Conservation (phyloP, 2,329 filamentous ascomycete genomes). For the Ramichloridium luteum region DNA sequence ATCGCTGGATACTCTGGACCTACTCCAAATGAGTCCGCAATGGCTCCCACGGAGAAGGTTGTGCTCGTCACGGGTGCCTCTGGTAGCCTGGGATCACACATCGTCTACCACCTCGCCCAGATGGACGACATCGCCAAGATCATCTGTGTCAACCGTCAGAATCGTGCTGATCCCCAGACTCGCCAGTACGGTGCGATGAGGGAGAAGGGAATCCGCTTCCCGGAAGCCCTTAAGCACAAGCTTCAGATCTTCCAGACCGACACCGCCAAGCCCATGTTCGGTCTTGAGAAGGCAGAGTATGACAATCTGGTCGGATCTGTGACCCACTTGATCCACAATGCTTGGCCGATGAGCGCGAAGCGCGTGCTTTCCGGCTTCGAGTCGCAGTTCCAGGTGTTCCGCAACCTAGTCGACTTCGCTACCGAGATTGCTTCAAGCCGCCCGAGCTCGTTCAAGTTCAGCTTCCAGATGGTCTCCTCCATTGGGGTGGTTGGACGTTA, state of each 20-base stretch:
- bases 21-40: too few species aligned
- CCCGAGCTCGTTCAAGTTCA: conserved; percentile 15
- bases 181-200: conserved; percentile 28
- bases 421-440: conserved; percentile 18
- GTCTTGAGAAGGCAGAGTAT: conserved; percentile 33
- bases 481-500: conserved; percentile 30
- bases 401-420: conserved; percentile 38
- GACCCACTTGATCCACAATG: conserved; percentile 44
- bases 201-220: conserved; percentile 12
- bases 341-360: conserved; percentile 45
- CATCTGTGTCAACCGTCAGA: conserved; percentile 37
- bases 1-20: too few species aligned
- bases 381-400: conserved; percentile 39
- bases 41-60: too few species aligned
- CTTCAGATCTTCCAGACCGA: conserved; percentile 39
- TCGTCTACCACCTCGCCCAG: conserved; percentile 22
- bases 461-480: conserved; percentile 33
- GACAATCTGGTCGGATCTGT: conserved; percentile 25
- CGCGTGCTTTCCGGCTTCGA: conserved; percentile 39
- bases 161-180: conserved; percentile 14
- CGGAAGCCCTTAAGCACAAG: conserved; percentile 22
- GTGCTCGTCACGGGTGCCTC: conserved; percentile 26
- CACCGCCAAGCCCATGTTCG: conserved; percentile 36
- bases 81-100: conserved; percentile 29
- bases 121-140: conserved; percentile 23